phyloP scores from a whole-genome alignment of 331 rosid species.

The Saraca asoca region DNA sequence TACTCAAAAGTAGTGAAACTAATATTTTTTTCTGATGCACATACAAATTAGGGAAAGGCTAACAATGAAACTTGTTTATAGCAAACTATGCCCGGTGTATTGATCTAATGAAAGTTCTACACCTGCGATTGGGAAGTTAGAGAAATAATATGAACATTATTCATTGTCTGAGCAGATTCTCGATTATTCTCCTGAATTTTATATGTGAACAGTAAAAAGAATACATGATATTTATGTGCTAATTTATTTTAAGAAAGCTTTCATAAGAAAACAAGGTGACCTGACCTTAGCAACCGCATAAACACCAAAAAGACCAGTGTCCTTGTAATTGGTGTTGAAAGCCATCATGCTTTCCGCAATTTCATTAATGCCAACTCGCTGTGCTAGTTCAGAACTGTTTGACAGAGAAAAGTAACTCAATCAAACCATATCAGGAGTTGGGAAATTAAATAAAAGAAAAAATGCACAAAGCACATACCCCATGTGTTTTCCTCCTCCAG shows the following conservation, averaged over 20 bases:
- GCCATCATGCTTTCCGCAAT: constrained; percentile 95
- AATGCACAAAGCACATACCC: constrained; percentile 54
- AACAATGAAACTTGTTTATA: background rate
- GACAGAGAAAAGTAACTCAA: constrained; percentile 22
- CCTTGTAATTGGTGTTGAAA: constrained; percentile 95
- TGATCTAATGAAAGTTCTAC: too few relatives aligned
- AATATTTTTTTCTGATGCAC: background rate
- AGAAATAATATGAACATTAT: background rate
- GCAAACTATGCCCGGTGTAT: background rate
- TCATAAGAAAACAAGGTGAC: background rate
- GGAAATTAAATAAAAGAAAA: background rate
- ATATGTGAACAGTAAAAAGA: background rate
- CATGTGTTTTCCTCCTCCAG: constrained; percentile 96
- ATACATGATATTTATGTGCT: background rate
- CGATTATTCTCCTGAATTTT: background rate
- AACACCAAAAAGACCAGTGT: constrained; percentile 90
- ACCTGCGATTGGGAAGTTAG: too few relatives aligned
- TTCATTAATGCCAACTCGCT: constrained; percentile 81
- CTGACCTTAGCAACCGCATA: constrained; percentile 92
- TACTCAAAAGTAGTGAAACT: background rate
- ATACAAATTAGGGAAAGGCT: background rate
- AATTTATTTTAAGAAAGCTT: constrained; percentile 6
- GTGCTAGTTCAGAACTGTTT: constrained; percentile 80
- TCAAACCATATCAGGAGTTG: background rate
- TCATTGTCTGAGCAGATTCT: background rate